These are phyloP conservation scores for Cutaneotrichosporon spelunceum DNA, from an alignment of 1,284 basidiomycete genomes.

Conservation along the genomic window DNA sequence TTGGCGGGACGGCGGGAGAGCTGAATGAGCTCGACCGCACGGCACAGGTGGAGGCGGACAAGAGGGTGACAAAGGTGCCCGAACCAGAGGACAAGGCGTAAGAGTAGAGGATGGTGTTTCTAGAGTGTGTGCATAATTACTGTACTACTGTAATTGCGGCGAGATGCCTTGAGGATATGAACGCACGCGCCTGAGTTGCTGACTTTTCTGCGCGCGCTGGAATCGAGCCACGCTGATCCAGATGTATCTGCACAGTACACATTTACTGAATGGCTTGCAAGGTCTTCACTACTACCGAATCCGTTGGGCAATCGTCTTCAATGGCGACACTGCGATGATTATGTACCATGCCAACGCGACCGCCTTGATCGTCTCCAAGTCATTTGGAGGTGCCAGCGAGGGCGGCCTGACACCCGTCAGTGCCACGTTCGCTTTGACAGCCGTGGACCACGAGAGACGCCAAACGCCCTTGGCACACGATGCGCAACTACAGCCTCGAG, in stretches of 20 bases:
- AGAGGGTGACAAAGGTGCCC: not conserved
- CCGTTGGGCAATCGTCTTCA: conserved; percentile 19
- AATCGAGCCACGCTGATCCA: too few species aligned
- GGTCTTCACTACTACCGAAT: conserved; percentile 16
- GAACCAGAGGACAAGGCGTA: not conserved
- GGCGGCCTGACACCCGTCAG: conserved; percentile 9
- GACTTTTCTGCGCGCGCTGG: too few species aligned
- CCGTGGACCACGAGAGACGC: conserved; percentile 1
- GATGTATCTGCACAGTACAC: too few species aligned
- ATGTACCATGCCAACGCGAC: conserved; percentile 18
- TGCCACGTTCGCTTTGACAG: conserved; percentile 11
- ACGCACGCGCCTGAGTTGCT: too few species aligned
- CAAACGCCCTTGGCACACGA: conserved; percentile 13
- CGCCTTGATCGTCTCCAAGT: conserved; percentile 12
- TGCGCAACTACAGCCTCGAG: conserved; percentile 10
- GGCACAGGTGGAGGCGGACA: not conserved
- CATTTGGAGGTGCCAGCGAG: conserved; percentile 10
- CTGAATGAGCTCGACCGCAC: conserved; percentile 20
- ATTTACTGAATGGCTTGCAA: too few species aligned
- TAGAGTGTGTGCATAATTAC: not conserved
- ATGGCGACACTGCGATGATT: conserved; percentile 14
- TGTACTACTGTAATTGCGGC: not conserved
- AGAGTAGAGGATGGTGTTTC: not conserved
- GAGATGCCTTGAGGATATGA: too few species aligned
- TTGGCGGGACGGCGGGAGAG: conserved; percentile 24